phyloP scores from a whole-genome alignment of 805 yeast species.

The Ogataea pilisensis region DNA sequence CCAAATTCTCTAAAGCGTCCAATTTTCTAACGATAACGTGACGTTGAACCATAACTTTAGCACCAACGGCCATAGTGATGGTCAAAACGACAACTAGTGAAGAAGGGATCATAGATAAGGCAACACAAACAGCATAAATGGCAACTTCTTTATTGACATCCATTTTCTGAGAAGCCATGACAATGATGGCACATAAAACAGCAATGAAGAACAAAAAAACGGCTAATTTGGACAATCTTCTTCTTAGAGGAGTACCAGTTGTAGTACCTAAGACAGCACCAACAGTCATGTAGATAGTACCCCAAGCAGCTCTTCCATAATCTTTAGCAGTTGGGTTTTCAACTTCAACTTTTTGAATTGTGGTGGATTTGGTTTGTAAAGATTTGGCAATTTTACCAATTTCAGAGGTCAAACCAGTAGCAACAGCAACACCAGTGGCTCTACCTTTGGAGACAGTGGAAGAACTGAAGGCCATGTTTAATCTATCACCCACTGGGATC shows the following conservation, averaged over 20 bases:
- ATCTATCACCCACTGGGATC: constrained; percentile 68
- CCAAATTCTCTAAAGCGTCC: constrained; percentile 75
- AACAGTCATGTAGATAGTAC: constrained; percentile 48
- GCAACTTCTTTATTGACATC: constrained; percentile 77
- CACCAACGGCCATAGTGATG: constrained; percentile 83
- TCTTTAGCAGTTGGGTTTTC: constrained; percentile 44
- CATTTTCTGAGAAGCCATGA: constrained; percentile 79
- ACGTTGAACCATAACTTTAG: constrained; percentile 65
- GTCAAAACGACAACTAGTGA: constrained; percentile 76
- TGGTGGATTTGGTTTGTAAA: constrained; percentile 39
- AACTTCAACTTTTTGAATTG: constrained; percentile 38
- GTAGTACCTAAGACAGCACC: constrained; percentile 73
- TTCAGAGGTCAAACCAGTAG: constrained; percentile 70
- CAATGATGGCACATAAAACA: constrained; percentile 80
- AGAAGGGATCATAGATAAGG: constrained; percentile 78
- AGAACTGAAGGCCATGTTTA: constrained; percentile 68
- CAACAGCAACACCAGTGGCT: constrained; percentile 61
- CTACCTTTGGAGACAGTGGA: constrained; percentile 72
- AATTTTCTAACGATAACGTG: constrained; percentile 72
- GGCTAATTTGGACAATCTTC: constrained; percentile 73
- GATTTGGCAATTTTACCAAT: constrained; percentile 71
- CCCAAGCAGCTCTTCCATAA: constrained; percentile 41
- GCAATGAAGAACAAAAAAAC: constrained; percentile 68
- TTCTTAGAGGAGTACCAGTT: constrained; percentile 79
- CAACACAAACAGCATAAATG: constrained; percentile 83